These are phyloP conservation scores for Helicosporidium sp. DNA, from an alignment of 139 green algal genomes.

Conservation along the genomic window DNA sequence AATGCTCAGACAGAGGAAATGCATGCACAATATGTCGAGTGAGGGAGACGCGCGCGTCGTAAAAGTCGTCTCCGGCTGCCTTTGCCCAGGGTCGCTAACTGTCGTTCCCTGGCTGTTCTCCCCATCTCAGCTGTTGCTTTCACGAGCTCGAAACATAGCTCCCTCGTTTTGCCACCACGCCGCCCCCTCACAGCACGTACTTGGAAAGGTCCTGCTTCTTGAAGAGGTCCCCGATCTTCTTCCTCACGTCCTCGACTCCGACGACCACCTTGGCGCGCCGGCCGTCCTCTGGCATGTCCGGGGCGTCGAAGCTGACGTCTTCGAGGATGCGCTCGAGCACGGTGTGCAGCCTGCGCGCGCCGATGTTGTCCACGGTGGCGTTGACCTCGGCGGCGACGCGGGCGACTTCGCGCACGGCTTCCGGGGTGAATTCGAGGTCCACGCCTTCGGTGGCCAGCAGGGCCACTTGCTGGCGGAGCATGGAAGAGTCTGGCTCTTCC, in stretches of 20 bases:
- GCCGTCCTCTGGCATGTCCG: constrained; percentile 28
- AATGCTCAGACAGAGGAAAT: too few species aligned
- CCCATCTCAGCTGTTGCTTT: too few species aligned
- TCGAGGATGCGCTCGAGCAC: constrained; percentile 83
- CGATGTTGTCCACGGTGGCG: constrained; percentile 76
- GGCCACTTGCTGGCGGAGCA: constrained; percentile 80
- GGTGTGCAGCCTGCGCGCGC: constrained; percentile 75
- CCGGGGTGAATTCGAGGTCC: constrained; percentile 67
- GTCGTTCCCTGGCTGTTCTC: too few species aligned
- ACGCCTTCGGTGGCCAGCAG: constrained; percentile 79
- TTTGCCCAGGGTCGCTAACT: too few species aligned
- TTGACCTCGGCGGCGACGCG: constrained; percentile 67
- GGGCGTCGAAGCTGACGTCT: constrained; percentile 74
- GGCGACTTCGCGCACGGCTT: constrained; percentile 47
- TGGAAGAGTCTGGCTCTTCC: constrained; percentile 47
- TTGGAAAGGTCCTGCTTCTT: constrained; percentile 52
- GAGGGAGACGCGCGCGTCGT: too few species aligned
- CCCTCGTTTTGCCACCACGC: too few species aligned
- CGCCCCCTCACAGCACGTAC: constrained; percentile 39
- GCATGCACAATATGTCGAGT: too few species aligned
- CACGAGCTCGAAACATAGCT: too few species aligned
- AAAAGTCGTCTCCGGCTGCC: too few species aligned
- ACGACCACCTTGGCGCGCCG: constrained; percentile 17
- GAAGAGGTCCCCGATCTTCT: constrained; percentile 36
- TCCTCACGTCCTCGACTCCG: constrained; percentile 35